phyloP scores from a whole-genome alignment of 805 yeast genomes.

The Candida gorgasii region DNA sequence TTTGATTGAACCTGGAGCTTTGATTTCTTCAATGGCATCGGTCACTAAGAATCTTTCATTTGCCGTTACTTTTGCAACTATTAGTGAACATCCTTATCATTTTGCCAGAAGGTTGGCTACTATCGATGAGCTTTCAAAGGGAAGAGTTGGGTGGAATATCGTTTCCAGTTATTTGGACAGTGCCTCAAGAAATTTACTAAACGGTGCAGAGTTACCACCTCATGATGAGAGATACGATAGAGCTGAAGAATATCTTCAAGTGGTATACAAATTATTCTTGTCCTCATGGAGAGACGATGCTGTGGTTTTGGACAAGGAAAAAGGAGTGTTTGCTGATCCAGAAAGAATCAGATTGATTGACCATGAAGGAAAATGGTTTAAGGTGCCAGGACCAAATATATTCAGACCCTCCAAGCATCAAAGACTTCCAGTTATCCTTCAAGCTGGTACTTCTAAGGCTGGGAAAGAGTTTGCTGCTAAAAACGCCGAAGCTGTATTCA shows the following conservation, averaged over 20 bases:
- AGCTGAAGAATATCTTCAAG: constrained; percentile 43
- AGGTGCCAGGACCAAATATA: constrained; percentile 45
- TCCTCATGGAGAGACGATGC: constrained; percentile 49
- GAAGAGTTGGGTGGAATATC: constrained; percentile 50
- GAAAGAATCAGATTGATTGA: constrained; percentile 40
- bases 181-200: constrained; percentile 40
- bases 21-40: constrained; percentile 44
- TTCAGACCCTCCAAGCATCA: constrained; percentile 42
- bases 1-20: constrained; percentile 38
- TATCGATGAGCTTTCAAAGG: constrained; percentile 43
- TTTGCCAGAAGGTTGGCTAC: constrained; percentile 47
- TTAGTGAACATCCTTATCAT: constrained; percentile 44
- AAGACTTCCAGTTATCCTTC: constrained; percentile 44
- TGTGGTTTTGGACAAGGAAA: constrained; percentile 27
- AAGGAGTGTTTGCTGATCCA: constrained; percentile 39
- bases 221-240: constrained; percentile 43
- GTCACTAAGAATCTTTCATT: constrained; percentile 42
- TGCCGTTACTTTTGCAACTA: constrained; percentile 44
- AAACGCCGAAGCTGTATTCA: constrained; percentile 44
- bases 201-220: constrained; percentile 36
- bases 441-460: constrained; percentile 45
- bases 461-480: constrained; percentile 46
- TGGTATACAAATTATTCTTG: constrained; percentile 39
- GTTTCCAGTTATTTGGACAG: constrained; percentile 45
- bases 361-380: constrained; percentile 42